Percentiles rank a stretch among this genome's conserved stretches.
Conservation (phyloP, 257 asterid genomes). For the Solanum chilense region DNA sequence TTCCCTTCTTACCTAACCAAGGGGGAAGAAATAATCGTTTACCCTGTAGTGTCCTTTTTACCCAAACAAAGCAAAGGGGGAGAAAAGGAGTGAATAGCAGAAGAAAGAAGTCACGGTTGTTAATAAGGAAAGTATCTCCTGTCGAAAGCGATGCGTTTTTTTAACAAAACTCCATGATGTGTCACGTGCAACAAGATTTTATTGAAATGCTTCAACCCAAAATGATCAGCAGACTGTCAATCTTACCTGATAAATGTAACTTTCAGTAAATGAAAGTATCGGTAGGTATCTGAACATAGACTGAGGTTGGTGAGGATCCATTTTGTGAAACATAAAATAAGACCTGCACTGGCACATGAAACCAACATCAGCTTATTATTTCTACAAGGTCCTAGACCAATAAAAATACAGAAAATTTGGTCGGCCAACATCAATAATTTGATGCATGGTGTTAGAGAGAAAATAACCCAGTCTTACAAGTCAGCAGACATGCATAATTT, state of each 20-base stretch:
- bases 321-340: constrained; percentile 76
- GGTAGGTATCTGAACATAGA: constrained; percentile 71
- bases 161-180: neutral
- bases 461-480: neutral
- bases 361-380: neutral
- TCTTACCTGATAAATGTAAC: constrained; percentile 84
- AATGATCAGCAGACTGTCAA: neutral
- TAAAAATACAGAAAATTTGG: neutral
- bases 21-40: neutral
- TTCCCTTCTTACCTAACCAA: neutral
- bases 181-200: neutral
- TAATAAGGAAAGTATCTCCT: neutral
- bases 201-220: neutral
- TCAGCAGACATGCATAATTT: neutral
- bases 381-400: neutral
- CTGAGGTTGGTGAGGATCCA: constrained; percentile 58
- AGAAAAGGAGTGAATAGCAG: neutral
- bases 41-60: neutral
- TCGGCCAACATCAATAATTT: neutral
- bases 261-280: constrained; percentile 77
- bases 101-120: neutral
- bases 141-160: neutral
- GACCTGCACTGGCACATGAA: constrained; percentile 68
- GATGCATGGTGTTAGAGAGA: neutral
- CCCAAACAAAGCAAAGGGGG: neutral